A percentile compares a stretch with the other conserved stretches of the same genome.
phyloP scores from a whole-genome alignment of 169 alveolate genomes.

The Eimeria falciformis region DNA sequence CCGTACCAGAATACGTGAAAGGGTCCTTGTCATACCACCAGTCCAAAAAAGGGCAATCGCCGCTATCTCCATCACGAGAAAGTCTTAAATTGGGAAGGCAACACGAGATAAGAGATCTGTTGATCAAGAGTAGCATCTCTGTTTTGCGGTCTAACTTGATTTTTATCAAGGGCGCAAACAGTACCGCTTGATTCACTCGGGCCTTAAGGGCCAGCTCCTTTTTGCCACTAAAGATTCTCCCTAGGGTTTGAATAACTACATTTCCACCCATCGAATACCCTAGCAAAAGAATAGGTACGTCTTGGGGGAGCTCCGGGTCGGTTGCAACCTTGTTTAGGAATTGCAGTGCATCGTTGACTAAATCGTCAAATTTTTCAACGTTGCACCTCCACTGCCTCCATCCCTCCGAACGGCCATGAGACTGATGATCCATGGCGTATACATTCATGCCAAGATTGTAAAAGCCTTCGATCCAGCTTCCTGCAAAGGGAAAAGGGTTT shows the following conservation, averaged over 20 bases:
- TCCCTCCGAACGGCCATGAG: conserved; percentile 71
- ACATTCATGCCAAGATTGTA: conserved; percentile 57
- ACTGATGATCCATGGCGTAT: conserved; percentile 71
- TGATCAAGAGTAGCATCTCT: conserved; percentile 9
- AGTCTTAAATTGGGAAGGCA: conserved; percentile 69
- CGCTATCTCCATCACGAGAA: conserved; percentile 29
- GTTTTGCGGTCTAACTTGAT: conserved; percentile 50
- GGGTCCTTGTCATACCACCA: conserved; percentile 73
- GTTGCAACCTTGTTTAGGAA: conserved; percentile 29
- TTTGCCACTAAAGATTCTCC: background rate
- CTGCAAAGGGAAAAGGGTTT: background rate
- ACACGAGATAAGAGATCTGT: conserved; percentile 40
- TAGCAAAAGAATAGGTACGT: conserved; percentile 45
- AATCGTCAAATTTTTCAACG: conserved; percentile 52
- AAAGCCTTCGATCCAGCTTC: conserved; percentile 73
- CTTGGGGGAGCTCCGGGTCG: conserved; percentile 18
- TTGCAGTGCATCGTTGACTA: conserved; percentile 54
- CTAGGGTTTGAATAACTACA: conserved; percentile 51
- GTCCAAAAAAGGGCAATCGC: conserved; percentile 62
- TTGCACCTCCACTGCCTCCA: conserved; percentile 68
- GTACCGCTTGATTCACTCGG: conserved; percentile 55
- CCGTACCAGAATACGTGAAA: conserved; percentile 53
- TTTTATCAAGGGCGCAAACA: conserved; percentile 63
- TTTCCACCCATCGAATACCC: conserved; percentile 76
- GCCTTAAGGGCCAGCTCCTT: background rate